A percentile compares a stretch with the other conserved stretches of the same genome.
These are phyloP conservation scores for Neostapfia colusana DNA, from an alignment of 176 grass and related monocot species.

Conservation along the genomic window DNA sequence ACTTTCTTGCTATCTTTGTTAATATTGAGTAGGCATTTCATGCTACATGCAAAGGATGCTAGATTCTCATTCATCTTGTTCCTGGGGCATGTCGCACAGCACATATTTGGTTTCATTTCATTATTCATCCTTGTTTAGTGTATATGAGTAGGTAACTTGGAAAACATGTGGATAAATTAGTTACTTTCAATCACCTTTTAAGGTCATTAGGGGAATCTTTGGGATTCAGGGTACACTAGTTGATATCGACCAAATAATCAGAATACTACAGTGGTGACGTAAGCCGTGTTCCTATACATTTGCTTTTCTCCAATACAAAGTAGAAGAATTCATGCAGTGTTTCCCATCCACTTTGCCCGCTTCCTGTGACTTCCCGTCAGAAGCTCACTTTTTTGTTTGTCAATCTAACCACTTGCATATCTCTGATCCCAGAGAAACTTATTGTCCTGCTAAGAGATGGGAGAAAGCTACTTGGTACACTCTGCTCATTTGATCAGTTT, in stretches of 20 bases:
- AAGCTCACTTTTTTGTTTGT: neutral
- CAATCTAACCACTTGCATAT: neutral
- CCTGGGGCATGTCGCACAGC: neutral
- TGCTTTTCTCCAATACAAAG: neutral
- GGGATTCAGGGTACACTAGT: neutral
- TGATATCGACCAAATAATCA: neutral
- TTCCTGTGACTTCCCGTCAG: neutral
- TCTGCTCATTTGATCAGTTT: constrained; percentile 98
- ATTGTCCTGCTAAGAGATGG: constrained; percentile 96
- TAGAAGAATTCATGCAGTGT: neutral
- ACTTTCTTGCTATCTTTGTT: neutral
- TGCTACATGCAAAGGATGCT: neutral
- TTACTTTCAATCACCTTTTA: neutral
- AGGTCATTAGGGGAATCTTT: neutral
- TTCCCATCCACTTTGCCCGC: neutral
- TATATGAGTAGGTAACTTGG: neutral
- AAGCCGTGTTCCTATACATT: neutral
- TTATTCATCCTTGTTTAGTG: neutral
- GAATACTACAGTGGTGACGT: neutral
- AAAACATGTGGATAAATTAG: neutral
- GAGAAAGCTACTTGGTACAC: constrained; percentile 85
- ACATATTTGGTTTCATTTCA: constrained; percentile 3
- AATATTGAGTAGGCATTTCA: neutral
- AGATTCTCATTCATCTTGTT: neutral
- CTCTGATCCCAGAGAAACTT: constrained; percentile 71